A percentile compares a stretch with the other conserved stretches of the same genome.
Evolutionary conservation across 352 stramenopile species (phyloP).

Genomic region (Phytophthora nicotianae): DNA sequence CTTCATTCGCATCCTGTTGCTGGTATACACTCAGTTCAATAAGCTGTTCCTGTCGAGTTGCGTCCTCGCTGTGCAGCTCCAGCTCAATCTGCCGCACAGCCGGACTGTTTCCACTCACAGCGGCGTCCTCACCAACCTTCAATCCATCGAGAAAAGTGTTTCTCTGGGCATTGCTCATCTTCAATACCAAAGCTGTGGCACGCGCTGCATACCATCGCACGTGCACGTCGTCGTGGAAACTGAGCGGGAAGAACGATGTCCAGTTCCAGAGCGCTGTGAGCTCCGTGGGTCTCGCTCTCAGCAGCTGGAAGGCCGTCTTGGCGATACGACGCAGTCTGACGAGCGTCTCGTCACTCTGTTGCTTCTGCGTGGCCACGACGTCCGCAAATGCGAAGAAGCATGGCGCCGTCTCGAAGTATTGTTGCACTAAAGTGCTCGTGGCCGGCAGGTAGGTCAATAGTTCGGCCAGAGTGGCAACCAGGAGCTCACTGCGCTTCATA

Average conservation of each 20-base stretch:
- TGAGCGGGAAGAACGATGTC: conserved; percentile 80
- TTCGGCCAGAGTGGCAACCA: conserved; percentile 58
- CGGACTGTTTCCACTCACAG: conserved; percentile 39
- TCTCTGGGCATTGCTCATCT: conserved; percentile 71
- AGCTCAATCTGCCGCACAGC: conserved; percentile 64
- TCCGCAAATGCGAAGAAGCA: conserved; percentile 83
- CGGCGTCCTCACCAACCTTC: conserved; percentile 49
- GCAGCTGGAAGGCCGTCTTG: conserved; percentile 59
- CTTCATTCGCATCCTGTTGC: conserved; percentile 13
- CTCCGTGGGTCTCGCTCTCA: conserved; percentile 57
- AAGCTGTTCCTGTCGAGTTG: conserved; percentile 50
- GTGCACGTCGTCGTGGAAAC: conserved; percentile 63
- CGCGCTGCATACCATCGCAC: conserved; percentile 72
- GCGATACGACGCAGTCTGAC: conserved; percentile 61
- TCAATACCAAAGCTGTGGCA: conserved; percentile 61
- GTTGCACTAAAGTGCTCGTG: conserved; percentile 58
- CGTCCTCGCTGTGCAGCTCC: conserved; percentile 53
- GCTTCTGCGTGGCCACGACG: conserved; percentile 47
- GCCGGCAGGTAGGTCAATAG: conserved; percentile 63
- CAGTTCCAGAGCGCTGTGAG: conserved; percentile 80
- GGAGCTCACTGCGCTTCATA: conserved; percentile 54
- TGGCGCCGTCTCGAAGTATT: conserved; percentile 64
- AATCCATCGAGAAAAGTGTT: conserved; percentile 69
- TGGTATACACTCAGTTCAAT: conserved; percentile 46
- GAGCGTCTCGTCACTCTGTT: conserved; percentile 35